Evolutionary conservation across 2,329 filamentous ascomycete genomes (phyloP).

Genomic region (Ascochyta pisi): DNA sequence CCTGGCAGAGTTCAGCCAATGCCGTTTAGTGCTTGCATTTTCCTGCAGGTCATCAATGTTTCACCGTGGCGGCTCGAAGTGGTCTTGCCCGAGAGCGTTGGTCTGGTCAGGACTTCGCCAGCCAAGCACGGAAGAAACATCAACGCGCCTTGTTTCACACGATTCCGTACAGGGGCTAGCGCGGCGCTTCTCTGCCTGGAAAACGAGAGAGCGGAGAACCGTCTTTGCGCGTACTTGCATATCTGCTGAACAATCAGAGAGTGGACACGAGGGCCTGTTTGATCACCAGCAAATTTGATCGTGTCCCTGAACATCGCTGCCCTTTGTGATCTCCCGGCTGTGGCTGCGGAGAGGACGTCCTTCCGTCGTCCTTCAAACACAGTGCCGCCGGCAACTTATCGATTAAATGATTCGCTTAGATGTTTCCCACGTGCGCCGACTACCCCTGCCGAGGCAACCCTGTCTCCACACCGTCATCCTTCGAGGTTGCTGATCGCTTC

Average conservation of each 20-base stretch:
- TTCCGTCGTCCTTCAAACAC: constrained; percentile 5
- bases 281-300: not conserved
- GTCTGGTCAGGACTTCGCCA: constrained; percentile 13
- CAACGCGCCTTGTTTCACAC: constrained; percentile 19
- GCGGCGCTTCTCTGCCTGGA: constrained; percentile 11
- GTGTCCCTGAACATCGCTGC: constrained; percentile 6
- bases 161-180: constrained; percentile 7
- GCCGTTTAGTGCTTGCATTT: constrained; percentile 10
- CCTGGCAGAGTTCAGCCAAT: constrained; percentile 37
- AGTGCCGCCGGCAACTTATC: constrained; percentile 12
- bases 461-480: constrained; percentile 15
- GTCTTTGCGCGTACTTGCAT: constrained; percentile 2
- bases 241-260: not conserved
- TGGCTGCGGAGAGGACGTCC: constrained; percentile 12
- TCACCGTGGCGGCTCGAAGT: constrained; percentile 18
- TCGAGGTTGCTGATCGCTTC: constrained; percentile 6
- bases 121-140: constrained; percentile 19
- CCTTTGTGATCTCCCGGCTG: constrained; percentile 13
- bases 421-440: constrained; percentile 12
- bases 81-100: constrained; percentile 16
- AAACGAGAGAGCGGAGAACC: not conserved
- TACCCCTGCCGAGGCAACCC: constrained; percentile 11
- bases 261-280: not conserved
- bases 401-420: constrained; percentile 15
- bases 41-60: constrained; percentile 10